Evolutionary conservation across 768 basidiomycete species (phyloP).

Genomic region (Tricholoma hemisulphureum): DNA sequence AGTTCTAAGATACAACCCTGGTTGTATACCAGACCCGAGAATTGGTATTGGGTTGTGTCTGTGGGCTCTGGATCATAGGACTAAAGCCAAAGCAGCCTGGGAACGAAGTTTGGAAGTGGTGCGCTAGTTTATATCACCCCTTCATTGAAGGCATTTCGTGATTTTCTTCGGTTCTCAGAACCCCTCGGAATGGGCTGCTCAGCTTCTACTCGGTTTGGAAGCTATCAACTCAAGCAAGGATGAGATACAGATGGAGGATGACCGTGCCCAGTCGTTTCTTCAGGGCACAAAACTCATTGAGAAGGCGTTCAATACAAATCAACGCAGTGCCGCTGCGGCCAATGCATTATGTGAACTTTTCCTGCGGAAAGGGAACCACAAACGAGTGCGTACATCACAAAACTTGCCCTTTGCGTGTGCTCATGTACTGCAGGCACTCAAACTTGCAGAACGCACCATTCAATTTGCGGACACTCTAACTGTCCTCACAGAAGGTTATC

Average conservation of each 20-base stretch:
- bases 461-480: slow-evolving; percentile 90
- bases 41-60: slow-evolving; percentile 94
- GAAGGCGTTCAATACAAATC: slow-evolving; percentile 76
- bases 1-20: slow-evolving; percentile 73
- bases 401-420: neutral
- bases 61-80: slow-evolving; percentile 84
- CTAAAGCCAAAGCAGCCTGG: slow-evolving; percentile 87
- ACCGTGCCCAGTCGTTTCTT: slow-evolving; percentile 59
- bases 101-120: slow-evolving; percentile 84
- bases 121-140: slow-evolving; percentile 27
- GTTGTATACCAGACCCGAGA: slow-evolving; percentile 86
- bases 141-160: neutral
- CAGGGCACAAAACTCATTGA: slow-evolving; percentile 70
- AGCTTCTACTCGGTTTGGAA: slow-evolving; percentile 82
- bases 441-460: slow-evolving; percentile 90
- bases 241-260: slow-evolving; percentile 57
- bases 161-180: slow-evolving; percentile 46
- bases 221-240: slow-evolving; percentile 84
- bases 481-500: slow-evolving; percentile 81
- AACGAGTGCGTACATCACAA: slow-evolving; percentile 44
- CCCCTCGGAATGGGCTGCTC: slow-evolving; percentile 73
- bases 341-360: slow-evolving; percentile 82
- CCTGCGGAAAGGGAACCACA: slow-evolving; percentile 64
- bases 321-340: slow-evolving; percentile 77
- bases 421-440: slow-evolving; percentile 59